These are phyloP conservation scores for Candida sp. DNA, from an alignment of 1,139 yeast genomes.

Conservation along the genomic window DNA sequence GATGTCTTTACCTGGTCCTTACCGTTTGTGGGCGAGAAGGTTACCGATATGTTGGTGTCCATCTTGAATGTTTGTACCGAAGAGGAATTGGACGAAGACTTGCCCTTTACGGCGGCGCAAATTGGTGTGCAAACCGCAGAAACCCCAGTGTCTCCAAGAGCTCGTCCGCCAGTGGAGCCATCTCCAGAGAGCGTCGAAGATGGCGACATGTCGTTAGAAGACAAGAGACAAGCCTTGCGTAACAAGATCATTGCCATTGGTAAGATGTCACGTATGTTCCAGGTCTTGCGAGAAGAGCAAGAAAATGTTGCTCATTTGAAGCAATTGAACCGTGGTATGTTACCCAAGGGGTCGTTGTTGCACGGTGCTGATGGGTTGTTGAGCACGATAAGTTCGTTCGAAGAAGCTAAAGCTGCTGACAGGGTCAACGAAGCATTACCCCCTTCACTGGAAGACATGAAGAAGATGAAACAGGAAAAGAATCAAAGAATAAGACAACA, in stretches of 20 bases:
- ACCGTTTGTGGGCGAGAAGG: constrained; percentile 97
- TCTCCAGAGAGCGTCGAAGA: constrained; percentile 17
- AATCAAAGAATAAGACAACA: constrained; percentile 44
- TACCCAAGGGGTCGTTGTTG: constrained; percentile 89
- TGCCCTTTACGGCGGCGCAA: constrained; percentile 37
- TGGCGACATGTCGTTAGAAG: constrained; percentile 35
- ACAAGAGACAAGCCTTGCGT: constrained; percentile 66
- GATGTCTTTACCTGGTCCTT: constrained; percentile 98
- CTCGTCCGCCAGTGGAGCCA: constrained; percentile 15
- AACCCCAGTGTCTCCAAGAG: constrained; percentile 12
- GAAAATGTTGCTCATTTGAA: constrained; percentile 87
- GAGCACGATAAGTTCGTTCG: constrained; percentile 73
- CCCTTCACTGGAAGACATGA: constrained; percentile 69
- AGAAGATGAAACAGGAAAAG: constrained; percentile 49
- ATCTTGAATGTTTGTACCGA: constrained; percentile 94
- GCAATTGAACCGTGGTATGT: constrained; percentile 60
- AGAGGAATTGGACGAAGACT: constrained; percentile 87
- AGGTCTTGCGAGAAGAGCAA: constrained; percentile 85
- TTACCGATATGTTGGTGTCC: constrained; percentile 91
- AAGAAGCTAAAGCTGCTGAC: constrained; percentile 86
- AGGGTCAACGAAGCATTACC: constrained; percentile 87
- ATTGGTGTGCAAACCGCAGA: constrained; percentile 11
- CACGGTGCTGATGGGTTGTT: constrained; percentile 85
- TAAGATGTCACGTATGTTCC: constrained; percentile 92
- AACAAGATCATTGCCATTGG: constrained; percentile 96